Evolutionary conservation across 352 stramenopile genomes (phyloP).

Genomic region (Globisporangium barbulae): DNA sequence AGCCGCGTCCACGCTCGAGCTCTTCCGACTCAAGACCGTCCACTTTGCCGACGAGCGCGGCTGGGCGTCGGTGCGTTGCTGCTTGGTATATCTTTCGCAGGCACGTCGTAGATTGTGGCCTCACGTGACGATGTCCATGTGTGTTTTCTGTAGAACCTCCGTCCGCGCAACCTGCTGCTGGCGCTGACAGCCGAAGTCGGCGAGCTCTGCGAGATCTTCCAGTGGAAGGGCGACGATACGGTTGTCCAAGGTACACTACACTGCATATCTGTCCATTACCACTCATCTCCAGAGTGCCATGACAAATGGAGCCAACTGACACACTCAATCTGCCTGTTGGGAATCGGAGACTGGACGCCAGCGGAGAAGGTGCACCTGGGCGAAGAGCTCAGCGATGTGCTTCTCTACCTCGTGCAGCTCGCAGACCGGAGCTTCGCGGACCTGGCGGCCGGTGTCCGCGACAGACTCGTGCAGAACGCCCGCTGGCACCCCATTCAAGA

Average conservation of each 20-base stretch:
- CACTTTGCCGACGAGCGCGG: constrained; percentile 60
- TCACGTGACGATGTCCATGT: neutral
- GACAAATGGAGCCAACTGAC: too few species aligned
- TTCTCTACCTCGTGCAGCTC: constrained; percentile 97
- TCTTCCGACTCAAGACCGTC: constrained; percentile 46
- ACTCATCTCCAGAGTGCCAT: constrained; percentile 38
- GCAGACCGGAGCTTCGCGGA: constrained; percentile 28
- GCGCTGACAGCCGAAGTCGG: constrained; percentile 94
- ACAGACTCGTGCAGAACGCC: constrained; percentile 48
- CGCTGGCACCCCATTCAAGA: constrained; percentile 4
- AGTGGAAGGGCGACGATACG: constrained; percentile 91
- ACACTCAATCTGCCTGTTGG: too few species aligned
- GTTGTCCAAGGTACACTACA: constrained; percentile 85
- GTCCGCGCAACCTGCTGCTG: constrained; percentile 91
- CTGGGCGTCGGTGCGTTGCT: constrained; percentile 43
- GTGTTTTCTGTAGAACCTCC: constrained; percentile 35
- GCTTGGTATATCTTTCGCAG: neutral
- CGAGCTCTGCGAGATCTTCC: constrained; percentile 93
- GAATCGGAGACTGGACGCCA: constrained; percentile 47
- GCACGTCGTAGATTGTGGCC: neutral
- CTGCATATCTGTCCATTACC: constrained; percentile 85
- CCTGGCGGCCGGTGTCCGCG: constrained; percentile 14
- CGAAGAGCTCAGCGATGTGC: constrained; percentile 96
- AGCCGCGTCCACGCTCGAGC: constrained; percentile 44
- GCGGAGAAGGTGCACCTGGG: constrained; percentile 90